Evolutionary conservation across 768 basidiomycete species (phyloP).

Genomic region (Calocybe gangraenosa): DNA sequence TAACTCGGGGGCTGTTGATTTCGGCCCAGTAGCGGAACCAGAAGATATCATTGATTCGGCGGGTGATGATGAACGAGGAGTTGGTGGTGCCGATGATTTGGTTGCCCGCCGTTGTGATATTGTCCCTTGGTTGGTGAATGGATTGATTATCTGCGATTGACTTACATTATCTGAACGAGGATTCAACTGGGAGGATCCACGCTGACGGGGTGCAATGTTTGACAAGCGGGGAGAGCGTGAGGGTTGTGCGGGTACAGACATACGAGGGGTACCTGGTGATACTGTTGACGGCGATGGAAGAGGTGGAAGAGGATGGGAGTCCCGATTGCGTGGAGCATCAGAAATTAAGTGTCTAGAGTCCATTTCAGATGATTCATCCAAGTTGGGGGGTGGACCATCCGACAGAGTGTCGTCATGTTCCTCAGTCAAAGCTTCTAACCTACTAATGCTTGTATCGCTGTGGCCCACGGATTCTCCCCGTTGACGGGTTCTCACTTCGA

Average conservation of each 20-base stretch:
- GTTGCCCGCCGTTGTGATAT: conserved; percentile 62
- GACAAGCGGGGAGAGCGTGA: conserved; percentile 50
- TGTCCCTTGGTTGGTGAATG: conserved; percentile 56
- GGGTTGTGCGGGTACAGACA: conserved; percentile 10
- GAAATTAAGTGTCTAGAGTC: conserved; percentile 28
- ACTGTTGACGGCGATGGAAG: conserved; percentile 45
- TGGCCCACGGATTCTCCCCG: conserved; percentile 52
- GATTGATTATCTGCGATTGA: conserved; percentile 49
- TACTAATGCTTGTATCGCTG: conserved; percentile 50
- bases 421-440: conserved; percentile 59
- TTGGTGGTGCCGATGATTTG: conserved; percentile 63
- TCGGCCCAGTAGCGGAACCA: conserved; percentile 33
- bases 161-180: conserved; percentile 32
- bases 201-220: conserved; percentile 44
- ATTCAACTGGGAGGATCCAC: conserved; percentile 50
- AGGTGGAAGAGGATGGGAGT: conserved; percentile 67
- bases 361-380: conserved; percentile 20
- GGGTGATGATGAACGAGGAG: conserved; percentile 48
- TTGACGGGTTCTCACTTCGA: conserved; percentile 34
- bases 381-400: conserved; percentile 22
- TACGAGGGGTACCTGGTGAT: conserved; percentile 28
- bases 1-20: conserved; percentile 34
- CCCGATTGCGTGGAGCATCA: conserved; percentile 42
- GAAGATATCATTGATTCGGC: conserved; percentile 42
- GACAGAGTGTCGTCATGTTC: conserved; percentile 39